Conservation (phyloP, 441 rosid genomes). For the Breynia disticha region DNA sequence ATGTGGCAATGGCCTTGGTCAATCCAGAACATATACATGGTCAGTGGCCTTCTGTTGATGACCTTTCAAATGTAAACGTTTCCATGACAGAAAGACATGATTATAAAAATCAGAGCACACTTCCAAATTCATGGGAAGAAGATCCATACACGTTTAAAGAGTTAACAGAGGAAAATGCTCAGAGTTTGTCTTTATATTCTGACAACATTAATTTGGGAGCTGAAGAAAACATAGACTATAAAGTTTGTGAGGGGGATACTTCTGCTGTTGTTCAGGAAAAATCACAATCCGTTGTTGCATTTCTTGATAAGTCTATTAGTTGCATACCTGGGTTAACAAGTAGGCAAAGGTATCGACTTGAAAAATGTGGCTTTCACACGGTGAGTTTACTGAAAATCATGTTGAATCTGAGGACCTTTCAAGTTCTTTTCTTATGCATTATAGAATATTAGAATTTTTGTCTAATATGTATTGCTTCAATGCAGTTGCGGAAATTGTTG, state of each 20-base stretch:
- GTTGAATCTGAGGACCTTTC: constrained; percentile 6
- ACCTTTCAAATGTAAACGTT: constrained; percentile 27
- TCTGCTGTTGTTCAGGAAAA: constrained; percentile 12
- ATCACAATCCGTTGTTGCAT: constrained; percentile 16
- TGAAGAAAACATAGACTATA: constrained; percentile 28
- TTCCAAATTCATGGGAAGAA: constrained; percentile 8
- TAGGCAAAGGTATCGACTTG: constrained; percentile 53
- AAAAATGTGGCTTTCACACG: constrained; percentile 79
- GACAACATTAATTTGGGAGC: constrained; percentile 22
- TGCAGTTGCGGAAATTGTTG: constrained; percentile 66
- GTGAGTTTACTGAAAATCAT: constrained; percentile 29
- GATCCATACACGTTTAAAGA: constrained; percentile 4
- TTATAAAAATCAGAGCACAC: constrained; percentile 17
- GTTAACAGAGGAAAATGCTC: constrained; percentile 22
- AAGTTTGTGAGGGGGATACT: constrained; percentile 19
- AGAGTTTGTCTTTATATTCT: constrained; percentile 19
- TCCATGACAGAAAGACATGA: constrained; percentile 14
- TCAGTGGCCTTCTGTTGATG: constrained; percentile 28
- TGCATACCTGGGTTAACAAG: constrained; percentile 62
- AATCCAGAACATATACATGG: constrained; percentile 35
- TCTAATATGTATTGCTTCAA: constrained; percentile 12
- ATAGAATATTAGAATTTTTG: constrained; percentile 7
- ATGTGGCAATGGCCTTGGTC: constrained; percentile 33
- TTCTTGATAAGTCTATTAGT: constrained; percentile 48
- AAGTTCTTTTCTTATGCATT: constrained; percentile 6